Conservation (phyloP, 768 basidiomycete genomes). For the Galerina marginata region DNA sequence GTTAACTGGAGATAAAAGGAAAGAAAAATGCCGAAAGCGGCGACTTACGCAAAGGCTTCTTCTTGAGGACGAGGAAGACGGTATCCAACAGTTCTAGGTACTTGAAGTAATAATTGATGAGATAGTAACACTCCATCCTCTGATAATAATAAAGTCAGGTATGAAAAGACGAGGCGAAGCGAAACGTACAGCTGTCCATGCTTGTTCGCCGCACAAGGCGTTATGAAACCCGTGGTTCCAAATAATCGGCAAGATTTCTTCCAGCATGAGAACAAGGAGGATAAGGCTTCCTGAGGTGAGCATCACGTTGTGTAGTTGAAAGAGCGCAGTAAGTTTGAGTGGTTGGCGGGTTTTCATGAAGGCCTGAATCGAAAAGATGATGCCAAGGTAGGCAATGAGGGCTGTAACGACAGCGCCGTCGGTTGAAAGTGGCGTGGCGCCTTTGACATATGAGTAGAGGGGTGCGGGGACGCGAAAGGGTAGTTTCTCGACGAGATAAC, state of each 20-base stretch:
- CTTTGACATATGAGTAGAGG: conserved; percentile 69
- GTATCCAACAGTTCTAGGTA: conserved; percentile 97
- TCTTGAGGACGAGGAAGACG: conserved; percentile 96
- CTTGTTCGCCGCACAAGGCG: conserved; percentile 73
- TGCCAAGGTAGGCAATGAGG: conserved; percentile 81
- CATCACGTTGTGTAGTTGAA: conserved; percentile 90
- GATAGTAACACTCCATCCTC: conserved; percentile 96
- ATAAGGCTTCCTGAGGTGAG: conserved; percentile 85
- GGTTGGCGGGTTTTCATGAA: conserved; percentile 82
- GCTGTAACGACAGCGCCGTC: conserved; percentile 71
- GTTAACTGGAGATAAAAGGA: conserved; percentile 7
- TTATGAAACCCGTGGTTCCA: conserved; percentile 74
- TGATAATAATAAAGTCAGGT: conserved; percentile 33
- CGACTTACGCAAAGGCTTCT: conserved; percentile 89
- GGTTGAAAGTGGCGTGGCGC: conserved; percentile 84
- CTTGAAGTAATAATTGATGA: conserved; percentile 99
- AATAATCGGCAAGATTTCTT: conserved; percentile 86
- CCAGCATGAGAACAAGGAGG: conserved; percentile 86
- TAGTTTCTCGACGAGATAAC: conserved; percentile 64
- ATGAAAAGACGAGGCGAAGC: conserved; percentile 17
- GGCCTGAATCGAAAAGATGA: conserved; percentile 85
- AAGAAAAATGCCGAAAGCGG: neutral
- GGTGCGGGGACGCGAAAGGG: conserved; percentile 64
- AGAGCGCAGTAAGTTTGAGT: conserved; percentile 78
- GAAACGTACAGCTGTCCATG: conserved; percentile 86